A percentile compares a stretch with the other conserved stretches of the same genome.
Evolutionary conservation across 257 asterid species (phyloP).

Genomic region (Oldenlandia corymbosa): DNA sequence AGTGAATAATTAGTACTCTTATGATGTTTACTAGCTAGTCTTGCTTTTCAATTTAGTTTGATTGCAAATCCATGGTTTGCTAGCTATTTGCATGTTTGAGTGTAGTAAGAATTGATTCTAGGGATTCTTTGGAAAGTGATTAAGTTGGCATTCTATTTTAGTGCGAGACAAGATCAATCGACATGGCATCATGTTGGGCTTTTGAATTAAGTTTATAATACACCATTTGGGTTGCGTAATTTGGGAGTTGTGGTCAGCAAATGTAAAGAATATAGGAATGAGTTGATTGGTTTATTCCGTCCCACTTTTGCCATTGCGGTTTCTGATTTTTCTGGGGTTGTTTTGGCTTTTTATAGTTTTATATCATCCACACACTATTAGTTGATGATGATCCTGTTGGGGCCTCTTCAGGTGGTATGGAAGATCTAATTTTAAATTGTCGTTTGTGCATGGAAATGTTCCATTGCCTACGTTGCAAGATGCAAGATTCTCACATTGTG

Average conservation of each 20-base stretch:
- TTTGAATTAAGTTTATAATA: too few species aligned
- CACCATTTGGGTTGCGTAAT: neutral
- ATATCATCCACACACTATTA: neutral
- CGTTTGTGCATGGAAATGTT: too few species aligned
- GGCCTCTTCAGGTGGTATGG: neutral
- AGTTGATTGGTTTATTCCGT: conserved; percentile 10
- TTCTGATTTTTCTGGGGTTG: neutral
- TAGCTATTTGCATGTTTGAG: neutral
- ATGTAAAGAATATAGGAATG: conserved; percentile 12
- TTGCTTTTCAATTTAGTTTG: too few species aligned
- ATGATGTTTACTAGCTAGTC: too few species aligned
- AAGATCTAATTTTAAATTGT: neutral
- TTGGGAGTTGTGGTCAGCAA: conserved; percentile 12
- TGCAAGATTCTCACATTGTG: too few species aligned
- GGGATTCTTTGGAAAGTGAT: neutral
- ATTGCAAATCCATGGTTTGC: too few species aligned
- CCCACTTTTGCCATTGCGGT: neutral
- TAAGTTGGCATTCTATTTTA: neutral
- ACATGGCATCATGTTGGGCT: neutral
- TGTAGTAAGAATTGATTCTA: conserved; percentile 1
- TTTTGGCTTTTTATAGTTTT: neutral
- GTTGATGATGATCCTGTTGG: neutral
- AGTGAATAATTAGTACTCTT: too few species aligned
- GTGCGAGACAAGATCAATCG: neutral
- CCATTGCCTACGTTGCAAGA: too few species aligned